Evolutionary conservation across 192 early-diverging fungal species (phyloP), one percentile per base, ranked within the genome.

Genomic region (Coemansia sp.): DNA sequence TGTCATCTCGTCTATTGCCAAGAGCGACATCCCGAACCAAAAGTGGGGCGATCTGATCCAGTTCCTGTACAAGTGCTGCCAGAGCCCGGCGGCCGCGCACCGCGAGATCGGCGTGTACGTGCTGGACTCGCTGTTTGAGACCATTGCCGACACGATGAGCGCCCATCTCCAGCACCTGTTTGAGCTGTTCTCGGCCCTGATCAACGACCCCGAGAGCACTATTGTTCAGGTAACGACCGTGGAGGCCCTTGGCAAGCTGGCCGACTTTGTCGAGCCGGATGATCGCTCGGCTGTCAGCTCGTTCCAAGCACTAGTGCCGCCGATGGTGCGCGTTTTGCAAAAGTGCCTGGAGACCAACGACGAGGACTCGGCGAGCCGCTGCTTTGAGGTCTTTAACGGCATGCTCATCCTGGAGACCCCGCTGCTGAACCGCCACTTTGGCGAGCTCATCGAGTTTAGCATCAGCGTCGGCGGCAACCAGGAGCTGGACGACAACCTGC

Each of bases 381-480:
- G 89, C 46, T 91, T 92, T 54, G 91, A 91, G 54, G 86, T 95
- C 11, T 86, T 95, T 66, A 87, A 92, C 67, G 74, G 72, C 13
- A 70, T 95, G 41, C 71, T 95, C 20, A 64, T 86, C 47, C 70
- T 89, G 44, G 92, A 94, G 55, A 58, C 84, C 13, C 90, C 90
- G 34, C 60, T 94, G 23, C 64, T 94, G 20, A 84, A 83, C 29
- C 81, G 79, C 37, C 87, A 93, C 47, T 64, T 95, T 53, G 69
- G 79, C 31, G 80, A 90, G 38, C 75, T 95, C 38, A 79, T 95
- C 36, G 74, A 86, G 42, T 91, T 95, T 51, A 86, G 88, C 64
- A 72, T 88, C 44, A 77, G 53, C 32, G 78, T 91, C 20, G 86
- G 82, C 37, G 55, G 67, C 38, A 89, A 90, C 56, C 65, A 72